Percentiles rank a stretch among this genome's conserved stretches.
Evolutionary conservation across 495 filamentous ascomycete species (phyloP).

Genomic region (Penicillium parvum): DNA sequence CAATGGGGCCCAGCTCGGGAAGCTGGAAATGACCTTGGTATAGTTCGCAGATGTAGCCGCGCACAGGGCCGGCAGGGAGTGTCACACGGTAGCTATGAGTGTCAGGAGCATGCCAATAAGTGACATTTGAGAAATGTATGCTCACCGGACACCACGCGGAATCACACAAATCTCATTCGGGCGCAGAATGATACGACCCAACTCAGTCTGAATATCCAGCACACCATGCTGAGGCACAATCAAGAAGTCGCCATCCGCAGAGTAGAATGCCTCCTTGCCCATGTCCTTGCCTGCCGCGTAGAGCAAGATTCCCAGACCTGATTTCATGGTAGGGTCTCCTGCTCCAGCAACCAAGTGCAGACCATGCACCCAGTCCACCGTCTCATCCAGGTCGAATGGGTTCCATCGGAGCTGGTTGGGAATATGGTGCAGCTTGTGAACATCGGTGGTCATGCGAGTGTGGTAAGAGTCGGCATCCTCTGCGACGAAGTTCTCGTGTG

Average conservation of each 20-base stretch:
- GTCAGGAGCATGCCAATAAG: not conserved
- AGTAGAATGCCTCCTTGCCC: constrained; percentile 76
- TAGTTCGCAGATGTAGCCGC: constrained; percentile 84
- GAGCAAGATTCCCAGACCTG: constrained; percentile 75
- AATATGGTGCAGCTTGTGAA: constrained; percentile 55
- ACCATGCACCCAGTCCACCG: constrained; percentile 74
- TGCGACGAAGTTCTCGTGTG: constrained; percentile 69
- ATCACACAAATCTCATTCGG: constrained; percentile 89
- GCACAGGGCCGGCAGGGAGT: constrained; percentile 58
- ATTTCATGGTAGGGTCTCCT: constrained; percentile 77
- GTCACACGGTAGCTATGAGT: constrained; percentile 61
- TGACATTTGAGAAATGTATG: not conserved
- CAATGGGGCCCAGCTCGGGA: constrained; percentile 86
- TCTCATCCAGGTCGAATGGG: constrained; percentile 73
- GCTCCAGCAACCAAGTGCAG: constrained; percentile 75
- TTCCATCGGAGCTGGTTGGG: constrained; percentile 93
- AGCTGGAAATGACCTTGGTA: constrained; percentile 82
- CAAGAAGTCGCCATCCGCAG: constrained; percentile 84
- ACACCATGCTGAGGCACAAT: constrained; percentile 81
- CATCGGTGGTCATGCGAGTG: constrained; percentile 44
- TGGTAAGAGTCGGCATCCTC: constrained; percentile 52
- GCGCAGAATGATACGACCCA: constrained; percentile 75
- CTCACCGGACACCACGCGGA: constrained; percentile 64
- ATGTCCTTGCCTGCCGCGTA: constrained; percentile 81
- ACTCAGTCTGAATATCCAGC: constrained; percentile 80